Evolutionary conservation across 345 rosid genomes (phyloP), one percentile per base, ranked within the genome.

Genomic region (Eucalyptus camaldulensis): DNA sequence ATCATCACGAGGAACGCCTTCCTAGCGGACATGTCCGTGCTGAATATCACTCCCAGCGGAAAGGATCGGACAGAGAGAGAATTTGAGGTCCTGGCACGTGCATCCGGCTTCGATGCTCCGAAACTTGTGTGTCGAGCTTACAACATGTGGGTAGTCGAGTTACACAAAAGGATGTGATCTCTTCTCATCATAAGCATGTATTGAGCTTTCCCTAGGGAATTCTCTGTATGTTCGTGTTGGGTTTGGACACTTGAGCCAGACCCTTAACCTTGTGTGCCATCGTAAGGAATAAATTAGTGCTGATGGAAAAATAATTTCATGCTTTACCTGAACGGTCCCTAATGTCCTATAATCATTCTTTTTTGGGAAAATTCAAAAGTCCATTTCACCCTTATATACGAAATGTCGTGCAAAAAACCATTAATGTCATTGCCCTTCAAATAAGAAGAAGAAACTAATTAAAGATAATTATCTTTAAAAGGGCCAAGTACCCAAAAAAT

Each of bases 21-120:
- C 56, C 90, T 87, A 76, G 91, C 89, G 87, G 95, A 93, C 86
- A 40, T 93, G 81, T 62, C 92, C 4, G 92, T 95, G 96, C 80
- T 94, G 53, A 92, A 92, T 21, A 91, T 86, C 62, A 90, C 33
- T 45, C 91, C 93, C 1, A 92, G 93, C 6, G 95, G 94, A 2
- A 93, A 92, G 87, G 96, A 94, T 89, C 92, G 96, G 80, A 90
- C 93, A 8, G 76, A 88, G 49, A 85, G 83, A 72, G 96, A 95
- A 87, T 95, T 88, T 44, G 90, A 91, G 86, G 89, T 90, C 47
- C 88, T 94, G 24, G 96, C 94, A 3, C 37, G 22, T 13, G 91
- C 80, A n/a, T 89, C 95, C 7, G 94, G 94, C 16, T 94, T 94
- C 8, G 53, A 67, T 31, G 80, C 40, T 16, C 43, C 40, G 12